phyloP scores from a whole-genome alignment of 2,329 filamentous ascomycete genomes.

The Scleromitrula shiraiana region DNA sequence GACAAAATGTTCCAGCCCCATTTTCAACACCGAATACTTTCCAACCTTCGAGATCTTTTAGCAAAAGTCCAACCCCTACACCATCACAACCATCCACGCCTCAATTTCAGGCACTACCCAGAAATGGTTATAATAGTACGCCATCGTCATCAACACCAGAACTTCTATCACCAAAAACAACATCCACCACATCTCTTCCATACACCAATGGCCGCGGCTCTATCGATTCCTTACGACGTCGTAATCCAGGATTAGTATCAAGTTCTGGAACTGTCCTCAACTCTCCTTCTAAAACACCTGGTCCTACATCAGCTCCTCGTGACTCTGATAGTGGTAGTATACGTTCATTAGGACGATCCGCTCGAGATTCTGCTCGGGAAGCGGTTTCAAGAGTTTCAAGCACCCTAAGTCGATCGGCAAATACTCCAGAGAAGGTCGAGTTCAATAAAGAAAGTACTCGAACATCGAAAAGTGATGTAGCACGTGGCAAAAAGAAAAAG shows the following conservation, averaged over 20 bases:
- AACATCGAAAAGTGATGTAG: slow-evolving; percentile 11
- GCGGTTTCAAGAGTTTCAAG: slow-evolving; percentile 38
- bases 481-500: slow-evolving; percentile 44
- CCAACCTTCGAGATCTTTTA: slow-evolving; percentile 63
- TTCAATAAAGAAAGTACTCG: not conserved
- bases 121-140: slow-evolving; percentile 17
- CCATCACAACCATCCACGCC: slow-evolving; percentile 25
- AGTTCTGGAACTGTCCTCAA: slow-evolving; percentile 13
- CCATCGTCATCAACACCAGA: slow-evolving; percentile 25
- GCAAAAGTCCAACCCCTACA: slow-evolving; percentile 21
- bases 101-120: slow-evolving; percentile 28
- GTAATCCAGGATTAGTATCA: slow-evolving; percentile 6
- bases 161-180: slow-evolving; percentile 22
- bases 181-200: slow-evolving; percentile 23
- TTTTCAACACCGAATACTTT: slow-evolving; percentile 79
- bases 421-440: slow-evolving; percentile 7
- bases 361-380: slow-evolving; percentile 47
- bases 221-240: slow-evolving; percentile 10
- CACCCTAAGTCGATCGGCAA: slow-evolving; percentile 12
- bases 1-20: slow-evolving; percentile 71
- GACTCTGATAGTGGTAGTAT: slow-evolving; percentile 45
- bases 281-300: slow-evolving; percentile 12
- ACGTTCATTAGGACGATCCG: slow-evolving; percentile 48
- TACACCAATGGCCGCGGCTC: slow-evolving; percentile 14
- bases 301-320: slow-evolving; percentile 21